phyloP scores from a whole-genome alignment of 768 basidiomycete genomes.

The Boletellus sp. region DNA sequence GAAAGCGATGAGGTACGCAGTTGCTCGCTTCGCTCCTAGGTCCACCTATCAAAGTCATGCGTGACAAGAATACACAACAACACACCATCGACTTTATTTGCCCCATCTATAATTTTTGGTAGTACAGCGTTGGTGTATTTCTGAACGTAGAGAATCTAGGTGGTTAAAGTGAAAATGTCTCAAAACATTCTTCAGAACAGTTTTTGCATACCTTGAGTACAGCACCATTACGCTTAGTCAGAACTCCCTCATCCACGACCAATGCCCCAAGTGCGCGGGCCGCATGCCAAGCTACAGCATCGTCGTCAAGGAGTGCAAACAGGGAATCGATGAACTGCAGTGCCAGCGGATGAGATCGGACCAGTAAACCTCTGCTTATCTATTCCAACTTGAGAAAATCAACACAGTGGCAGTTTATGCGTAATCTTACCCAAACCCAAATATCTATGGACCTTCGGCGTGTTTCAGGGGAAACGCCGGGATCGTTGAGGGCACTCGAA shows the following conservation, averaged over 20 bases:
- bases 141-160: conserved; percentile 68
- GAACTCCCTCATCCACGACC: conserved; percentile 52
- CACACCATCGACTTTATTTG: conserved; percentile 54
- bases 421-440: conserved; percentile 67
- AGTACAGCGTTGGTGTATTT: conserved; percentile 70
- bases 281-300: conserved; percentile 61
- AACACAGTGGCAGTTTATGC: neutral
- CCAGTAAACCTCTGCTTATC: conserved; percentile 77
- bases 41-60: neutral
- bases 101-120: conserved; percentile 69
- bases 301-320: conserved; percentile 69
- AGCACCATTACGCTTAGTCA: conserved; percentile 77
- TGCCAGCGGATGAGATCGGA: conserved; percentile 64
- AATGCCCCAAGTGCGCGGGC: conserved; percentile 73
- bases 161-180: conserved; percentile 1
- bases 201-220: conserved; percentile 60
- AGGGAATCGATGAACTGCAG: conserved; percentile 57
- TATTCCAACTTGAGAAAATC: conserved; percentile 28
- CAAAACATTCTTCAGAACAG: neutral
- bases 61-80: neutral
- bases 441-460: conserved; percentile 51
- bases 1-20: conserved; percentile 78
- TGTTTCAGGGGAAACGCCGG: conserved; percentile 25
- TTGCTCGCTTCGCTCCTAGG: conserved; percentile 51
- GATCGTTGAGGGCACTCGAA: conserved; percentile 41